Evolutionary conservation across 768 basidiomycete genomes (phyloP), one percentile per base, ranked within the genome.

Genomic region (Phaffia australis): DNA sequence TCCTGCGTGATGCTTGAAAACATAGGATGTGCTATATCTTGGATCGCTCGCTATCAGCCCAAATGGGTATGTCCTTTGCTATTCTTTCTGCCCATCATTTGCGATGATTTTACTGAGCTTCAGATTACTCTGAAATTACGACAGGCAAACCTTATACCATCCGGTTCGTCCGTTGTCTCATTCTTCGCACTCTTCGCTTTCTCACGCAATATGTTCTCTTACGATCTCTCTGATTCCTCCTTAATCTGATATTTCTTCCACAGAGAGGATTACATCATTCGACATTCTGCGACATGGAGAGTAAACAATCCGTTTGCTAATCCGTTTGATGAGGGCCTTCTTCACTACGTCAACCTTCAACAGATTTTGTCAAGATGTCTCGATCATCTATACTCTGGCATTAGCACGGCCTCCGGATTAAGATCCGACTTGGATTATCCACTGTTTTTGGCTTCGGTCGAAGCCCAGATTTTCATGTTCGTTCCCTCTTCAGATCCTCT

Each of bases 31-130:
- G 88, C 72, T 92, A 85, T 75, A 82, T 82, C 65, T 80, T 95
- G 46, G 93, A 97, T 75, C 81, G 90, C 69, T 94, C 91, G 71
- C 82, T 87, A 66, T 89, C 90, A 71, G 88, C 93, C 0, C 92
- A 94, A 77, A 90, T 97, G 90, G 93, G 93, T 54, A 97, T 95
- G 78, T 93, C 93, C 3, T 84, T 88, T 73, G 84, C 87, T 3
- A 85, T 97, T 42, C 11, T 42, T 42, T 11, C 27, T 32, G 27
- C 16, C 32, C 56, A 57, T 18, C 18, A 14, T 57, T 14, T 70
- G 85, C 86, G 6, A 57, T 42, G 35, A 42, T 4, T 42, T 42
- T 42, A 42, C 35, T 42, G 11, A 42, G 11, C 35, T 11, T 42
- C 11, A 5, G 11, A 42, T 42, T 4, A 74, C 77, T 93, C 97